These are phyloP conservation scores for Globisporangium echinulatum DNA, from an alignment of 352 stramenopile genomes.

Conservation along the genomic window DNA sequence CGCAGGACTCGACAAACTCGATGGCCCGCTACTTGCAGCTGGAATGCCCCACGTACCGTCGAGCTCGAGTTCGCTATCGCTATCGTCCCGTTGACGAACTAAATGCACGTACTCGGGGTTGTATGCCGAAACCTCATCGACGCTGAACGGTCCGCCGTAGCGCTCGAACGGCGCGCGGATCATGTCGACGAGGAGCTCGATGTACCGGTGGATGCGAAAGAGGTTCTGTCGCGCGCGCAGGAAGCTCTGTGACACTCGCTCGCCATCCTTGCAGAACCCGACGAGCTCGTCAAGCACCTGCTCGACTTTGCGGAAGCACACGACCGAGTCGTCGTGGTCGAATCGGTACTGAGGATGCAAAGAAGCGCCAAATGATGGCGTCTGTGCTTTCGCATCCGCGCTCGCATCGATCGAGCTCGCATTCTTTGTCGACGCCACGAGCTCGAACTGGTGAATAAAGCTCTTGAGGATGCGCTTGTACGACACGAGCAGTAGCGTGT, in stretches of 20 bases:
- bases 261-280: slow-evolving; percentile 31
- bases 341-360: slow-evolving; percentile 11
- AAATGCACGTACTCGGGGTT: slow-evolving; percentile 31
- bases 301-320: slow-evolving; percentile 31
- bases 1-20: neutral
- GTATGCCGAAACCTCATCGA: slow-evolving; percentile 47
- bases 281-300: slow-evolving; percentile 39
- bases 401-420: no score
- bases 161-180: slow-evolving; percentile 53
- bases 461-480: slow-evolving; percentile 36
- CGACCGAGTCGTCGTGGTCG: slow-evolving; percentile 27
- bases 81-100: slow-evolving; percentile 6
- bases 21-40: neutral
- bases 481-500: slow-evolving; percentile 57
- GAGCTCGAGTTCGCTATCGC: slow-evolving; percentile 8
- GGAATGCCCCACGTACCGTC: slow-evolving; percentile 5
- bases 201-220: slow-evolving; percentile 52
- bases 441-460: slow-evolving; percentile 36
- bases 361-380: neutral
- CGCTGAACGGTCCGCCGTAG: slow-evolving; percentile 54
- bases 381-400: neutral
- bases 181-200: slow-evolving; percentile 57
- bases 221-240: slow-evolving; percentile 39
- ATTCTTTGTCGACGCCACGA: neutral
- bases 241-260: slow-evolving; percentile 17